A percentile compares a stretch with the other conserved stretches of the same genome.
These are phyloP conservation scores for Aspergillus sparsus DNA, from an alignment of 495 filamentous ascomycete genomes.

Conservation along the genomic window DNA sequence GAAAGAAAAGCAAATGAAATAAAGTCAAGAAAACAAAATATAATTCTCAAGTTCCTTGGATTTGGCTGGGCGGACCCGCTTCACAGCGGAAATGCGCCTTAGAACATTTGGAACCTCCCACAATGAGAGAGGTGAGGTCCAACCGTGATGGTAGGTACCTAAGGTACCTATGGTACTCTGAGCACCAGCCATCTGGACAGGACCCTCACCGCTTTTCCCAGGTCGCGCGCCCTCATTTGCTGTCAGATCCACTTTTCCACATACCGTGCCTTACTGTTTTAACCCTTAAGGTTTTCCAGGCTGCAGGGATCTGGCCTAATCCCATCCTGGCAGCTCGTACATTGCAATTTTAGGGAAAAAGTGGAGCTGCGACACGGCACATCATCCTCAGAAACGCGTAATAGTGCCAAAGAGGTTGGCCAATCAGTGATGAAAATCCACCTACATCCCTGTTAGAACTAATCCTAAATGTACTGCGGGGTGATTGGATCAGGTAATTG, in stretches of 20 bases:
- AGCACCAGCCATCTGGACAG: slow-evolving; percentile 4
- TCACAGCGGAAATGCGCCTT: slow-evolving; percentile 1
- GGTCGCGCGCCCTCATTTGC: slow-evolving; percentile 15
- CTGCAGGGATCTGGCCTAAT: slow-evolving; percentile 24
- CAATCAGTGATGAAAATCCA: slow-evolving; percentile 14
- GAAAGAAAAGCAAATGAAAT: no score
- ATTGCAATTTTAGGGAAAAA: slow-evolving; percentile 20
- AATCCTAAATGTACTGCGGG: slow-evolving; percentile 27
- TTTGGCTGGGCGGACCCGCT: slow-evolving; percentile 4
- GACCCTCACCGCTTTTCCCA: slow-evolving; percentile 27
- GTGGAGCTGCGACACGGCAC: slow-evolving; percentile 27
- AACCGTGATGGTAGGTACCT: not conserved
- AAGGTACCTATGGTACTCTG: not conserved
- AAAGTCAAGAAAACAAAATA: no score
- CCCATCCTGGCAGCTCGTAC: slow-evolving; percentile 28
- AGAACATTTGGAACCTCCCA: not conserved
- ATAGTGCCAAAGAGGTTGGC: slow-evolving; percentile 12
- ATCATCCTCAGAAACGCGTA: slow-evolving; percentile 35
- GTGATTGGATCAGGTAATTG: slow-evolving; percentile 25
- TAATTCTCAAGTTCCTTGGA: not conserved
- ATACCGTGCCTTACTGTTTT: slow-evolving; percentile 4
- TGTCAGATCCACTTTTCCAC: slow-evolving; percentile 14
- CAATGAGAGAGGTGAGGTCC: not conserved
- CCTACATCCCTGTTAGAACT: slow-evolving; percentile 11
- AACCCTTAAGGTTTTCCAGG: slow-evolving; percentile 18